Conservation (phyloP, 148 eudicot genomes). For the Pharnaceum exiguum region DNA sequence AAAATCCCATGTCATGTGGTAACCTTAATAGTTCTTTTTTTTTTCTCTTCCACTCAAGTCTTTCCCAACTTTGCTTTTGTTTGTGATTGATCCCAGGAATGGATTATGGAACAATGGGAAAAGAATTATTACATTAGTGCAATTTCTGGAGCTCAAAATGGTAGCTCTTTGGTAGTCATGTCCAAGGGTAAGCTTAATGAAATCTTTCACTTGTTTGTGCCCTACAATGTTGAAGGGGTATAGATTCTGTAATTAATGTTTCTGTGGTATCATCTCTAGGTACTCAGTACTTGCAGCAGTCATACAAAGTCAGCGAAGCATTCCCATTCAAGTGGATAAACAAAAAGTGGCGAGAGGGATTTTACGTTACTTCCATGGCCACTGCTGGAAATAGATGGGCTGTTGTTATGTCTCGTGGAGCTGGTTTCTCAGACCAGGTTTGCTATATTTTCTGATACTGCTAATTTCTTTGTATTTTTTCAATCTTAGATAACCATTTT, state of each 20-base stretch:
- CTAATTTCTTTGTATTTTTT: background rate
- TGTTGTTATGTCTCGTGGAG: conserved; percentile 94
- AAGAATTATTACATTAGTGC: conserved; percentile 85
- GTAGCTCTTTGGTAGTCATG: conserved; percentile 88
- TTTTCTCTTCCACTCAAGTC: too few relatives aligned
- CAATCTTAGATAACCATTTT: too few relatives aligned
- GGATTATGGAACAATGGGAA: conserved; percentile 99
- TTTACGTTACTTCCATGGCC: conserved; percentile 88
- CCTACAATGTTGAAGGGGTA: background rate
- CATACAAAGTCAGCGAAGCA: conserved; percentile 92
- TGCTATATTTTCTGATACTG: background rate
- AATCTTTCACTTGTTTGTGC: background rate
- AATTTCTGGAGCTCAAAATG: conserved; percentile 82
- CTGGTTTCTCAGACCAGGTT: conserved; percentile 86
- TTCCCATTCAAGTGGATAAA: conserved; percentile 96
- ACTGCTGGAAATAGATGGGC: conserved; percentile 93
- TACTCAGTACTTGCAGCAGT: conserved; percentile 78
- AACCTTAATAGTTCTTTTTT: too few relatives aligned
- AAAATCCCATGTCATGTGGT: background rate
- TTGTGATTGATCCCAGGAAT: conserved; percentile 47
- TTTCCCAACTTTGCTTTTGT: background rate
- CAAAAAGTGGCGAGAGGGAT: conserved; percentile 95
- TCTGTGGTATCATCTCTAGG: conserved; percentile 33
- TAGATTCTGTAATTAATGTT: background rate
- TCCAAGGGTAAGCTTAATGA: conserved; percentile 64